Evolutionary conservation across 2,329 filamentous ascomycete species (phyloP).

Genomic region (Zymoseptoria ardabiliae): DNA sequence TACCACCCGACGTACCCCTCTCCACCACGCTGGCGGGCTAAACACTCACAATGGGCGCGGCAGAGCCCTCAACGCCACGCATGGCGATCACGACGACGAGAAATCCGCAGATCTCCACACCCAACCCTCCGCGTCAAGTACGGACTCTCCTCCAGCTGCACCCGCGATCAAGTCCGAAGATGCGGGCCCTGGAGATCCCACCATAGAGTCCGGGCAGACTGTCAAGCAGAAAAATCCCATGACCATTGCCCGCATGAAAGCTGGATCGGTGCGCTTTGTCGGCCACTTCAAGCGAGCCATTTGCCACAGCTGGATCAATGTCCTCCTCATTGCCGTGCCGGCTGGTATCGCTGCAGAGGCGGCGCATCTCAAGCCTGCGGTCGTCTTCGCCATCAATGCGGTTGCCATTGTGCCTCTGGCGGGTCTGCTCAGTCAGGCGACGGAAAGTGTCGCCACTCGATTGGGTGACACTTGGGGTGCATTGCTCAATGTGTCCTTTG

Average conservation of each 20-base stretch:
- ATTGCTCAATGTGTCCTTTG: slow-evolving; percentile 46
- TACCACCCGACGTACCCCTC: slow-evolving; percentile 16
- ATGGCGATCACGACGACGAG: slow-evolving; percentile 19
- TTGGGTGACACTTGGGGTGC: slow-evolving; percentile 45
- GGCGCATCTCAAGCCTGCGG: slow-evolving; percentile 33
- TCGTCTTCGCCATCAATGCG: slow-evolving; percentile 47
- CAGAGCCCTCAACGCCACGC: slow-evolving; percentile 8
- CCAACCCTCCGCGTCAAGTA: slow-evolving; percentile 15
- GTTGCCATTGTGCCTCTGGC: slow-evolving; percentile 46
- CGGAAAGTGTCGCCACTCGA: slow-evolving; percentile 42
- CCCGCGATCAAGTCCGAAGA: slow-evolving; percentile 40
- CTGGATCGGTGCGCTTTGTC: slow-evolving; percentile 46
- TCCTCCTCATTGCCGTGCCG: slow-evolving; percentile 70
- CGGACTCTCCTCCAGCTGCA: slow-evolving; percentile 30
- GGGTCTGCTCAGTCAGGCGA: slow-evolving; percentile 43
- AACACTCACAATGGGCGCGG: slow-evolving; percentile 21
- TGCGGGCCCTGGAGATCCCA: slow-evolving; percentile 46
- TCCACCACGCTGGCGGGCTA: slow-evolving; percentile 27
- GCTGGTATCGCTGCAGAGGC: slow-evolving; percentile 61
- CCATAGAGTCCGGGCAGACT: slow-evolving; percentile 38
- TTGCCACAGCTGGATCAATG: slow-evolving; percentile 69
- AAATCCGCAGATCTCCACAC: slow-evolving; percentile 19
- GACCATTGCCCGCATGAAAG: slow-evolving; percentile 40
- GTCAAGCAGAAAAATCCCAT: slow-evolving; percentile 37
- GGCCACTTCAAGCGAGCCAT: slow-evolving; percentile 52